These are phyloP conservation scores for Eucalyptus polyanthemos DNA, from an alignment of 345 rosid genomes.

Conservation along the genomic window DNA sequence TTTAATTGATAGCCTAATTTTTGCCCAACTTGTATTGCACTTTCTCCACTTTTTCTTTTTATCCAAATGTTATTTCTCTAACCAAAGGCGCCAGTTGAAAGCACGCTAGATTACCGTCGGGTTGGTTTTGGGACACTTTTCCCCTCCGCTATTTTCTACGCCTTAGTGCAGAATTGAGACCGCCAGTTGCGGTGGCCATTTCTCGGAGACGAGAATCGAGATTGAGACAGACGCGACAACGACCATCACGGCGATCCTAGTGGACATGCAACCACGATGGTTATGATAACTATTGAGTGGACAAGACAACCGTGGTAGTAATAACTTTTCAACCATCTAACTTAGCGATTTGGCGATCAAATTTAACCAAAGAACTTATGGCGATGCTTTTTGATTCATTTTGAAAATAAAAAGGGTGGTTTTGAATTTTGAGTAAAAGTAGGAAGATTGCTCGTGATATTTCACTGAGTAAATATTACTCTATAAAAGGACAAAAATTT, in stretches of 20 bases:
- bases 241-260: background rate
- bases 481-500: no score
- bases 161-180: background rate
- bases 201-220: background rate
- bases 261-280: background rate
- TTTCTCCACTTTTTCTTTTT: background rate
- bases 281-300: background rate
- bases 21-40: background rate
- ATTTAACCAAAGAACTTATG: no score
- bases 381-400: no score
- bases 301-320: fast-evolving
- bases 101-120: fast-evolving
- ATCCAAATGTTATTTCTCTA: background rate
- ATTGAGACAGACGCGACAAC: fast-evolving
- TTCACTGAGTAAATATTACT: background rate
- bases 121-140: background rate
- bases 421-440: background rate
- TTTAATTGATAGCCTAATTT: background rate
- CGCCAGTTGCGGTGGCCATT: background rate
- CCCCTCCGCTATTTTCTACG: background rate
- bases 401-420: fast-evolving
- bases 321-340: background rate
- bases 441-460: background rate
- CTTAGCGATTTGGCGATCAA: background rate
- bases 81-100: background rate